Evolutionary conservation across 2,329 filamentous ascomycete genomes (phyloP).

Genomic region (Zymoseptoria tritici): DNA sequence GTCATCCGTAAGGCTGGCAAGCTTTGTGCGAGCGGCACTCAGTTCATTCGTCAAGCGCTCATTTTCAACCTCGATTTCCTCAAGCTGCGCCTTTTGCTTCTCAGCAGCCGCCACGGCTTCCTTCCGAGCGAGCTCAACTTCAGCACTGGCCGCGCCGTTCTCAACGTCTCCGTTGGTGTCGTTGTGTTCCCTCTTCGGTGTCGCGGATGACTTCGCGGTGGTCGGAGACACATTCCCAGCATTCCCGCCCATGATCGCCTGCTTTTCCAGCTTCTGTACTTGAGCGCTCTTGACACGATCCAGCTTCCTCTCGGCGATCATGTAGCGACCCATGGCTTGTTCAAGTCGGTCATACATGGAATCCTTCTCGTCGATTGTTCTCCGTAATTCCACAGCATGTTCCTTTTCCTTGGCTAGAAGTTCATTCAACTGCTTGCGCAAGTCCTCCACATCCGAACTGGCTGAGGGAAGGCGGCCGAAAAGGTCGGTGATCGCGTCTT

Average conservation of each 20-base stretch:
- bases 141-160: conserved; percentile 51
- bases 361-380: conserved; percentile 25
- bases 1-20: conserved; percentile 74
- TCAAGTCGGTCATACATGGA: conserved; percentile 74
- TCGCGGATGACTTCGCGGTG: conserved; percentile 28
- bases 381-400: conserved; percentile 23
- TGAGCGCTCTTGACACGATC: conserved; percentile 83
- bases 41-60: conserved; percentile 70
- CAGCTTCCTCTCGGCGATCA: conserved; percentile 90
- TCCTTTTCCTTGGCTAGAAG: conserved; percentile 75
- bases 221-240: conserved; percentile 37
- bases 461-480: conserved; percentile 47
- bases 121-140: conserved; percentile 67
- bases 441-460: conserved; percentile 60
- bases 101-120: conserved; percentile 68
- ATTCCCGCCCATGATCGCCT: conserved; percentile 65
- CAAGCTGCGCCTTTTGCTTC: conserved; percentile 84
- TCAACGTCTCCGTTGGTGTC: conserved; percentile 48
- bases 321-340: conserved; percentile 79
- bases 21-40: conserved; percentile 59
- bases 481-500: conserved; percentile 63
- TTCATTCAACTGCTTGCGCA: conserved; percentile 68
- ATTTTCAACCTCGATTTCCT: conserved; percentile 69
- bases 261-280: conserved; percentile 84
- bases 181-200: conserved; percentile 44